These are phyloP conservation scores for Mycena venus DNA, from an alignment of 768 basidiomycete species.

Conservation along the genomic window DNA sequence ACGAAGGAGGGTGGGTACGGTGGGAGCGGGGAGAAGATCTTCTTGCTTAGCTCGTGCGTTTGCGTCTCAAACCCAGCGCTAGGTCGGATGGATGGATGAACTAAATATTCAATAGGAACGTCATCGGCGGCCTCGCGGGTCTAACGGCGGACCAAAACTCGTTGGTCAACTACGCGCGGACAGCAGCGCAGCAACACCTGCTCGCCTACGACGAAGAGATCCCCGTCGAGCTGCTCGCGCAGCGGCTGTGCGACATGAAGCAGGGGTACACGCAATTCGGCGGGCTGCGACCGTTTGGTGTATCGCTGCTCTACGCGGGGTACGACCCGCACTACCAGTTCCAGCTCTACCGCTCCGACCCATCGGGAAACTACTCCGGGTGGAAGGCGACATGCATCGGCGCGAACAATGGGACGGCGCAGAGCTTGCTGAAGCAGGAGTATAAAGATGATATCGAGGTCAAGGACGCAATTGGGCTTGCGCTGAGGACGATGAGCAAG, in stretches of 20 bases:
- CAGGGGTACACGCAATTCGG: constrained; percentile 99
- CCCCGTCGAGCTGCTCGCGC: constrained; percentile 95
- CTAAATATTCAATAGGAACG: constrained; percentile 72
- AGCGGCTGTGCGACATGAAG: constrained; percentile 95
- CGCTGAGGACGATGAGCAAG: constrained; percentile 97
- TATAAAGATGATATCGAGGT: constrained; percentile 95
- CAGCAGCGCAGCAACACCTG: constrained; percentile 91
- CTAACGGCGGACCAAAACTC: constrained; percentile 98
- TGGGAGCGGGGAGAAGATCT: constrained; percentile 98
- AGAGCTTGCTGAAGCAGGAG: constrained; percentile 96
- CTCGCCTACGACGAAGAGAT: constrained; percentile 96
- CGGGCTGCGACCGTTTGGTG: constrained; percentile 98
- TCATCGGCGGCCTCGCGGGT: constrained; percentile 95
- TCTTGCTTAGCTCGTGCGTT: constrained; percentile 90
- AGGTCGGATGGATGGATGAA: neutral
- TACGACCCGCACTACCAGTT: constrained; percentile 96
- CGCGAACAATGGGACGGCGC: constrained; percentile 97
- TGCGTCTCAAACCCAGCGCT: neutral
- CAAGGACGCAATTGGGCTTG: constrained; percentile 93
- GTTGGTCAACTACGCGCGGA: constrained; percentile 93
- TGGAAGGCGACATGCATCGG: constrained; percentile 99
- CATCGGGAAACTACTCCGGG: constrained; percentile 97
- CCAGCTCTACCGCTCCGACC: constrained; percentile 98
- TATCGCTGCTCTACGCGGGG: constrained; percentile 96
- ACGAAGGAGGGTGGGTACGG: constrained; percentile 92